phyloP scores from a whole-genome alignment of 768 basidiomycete species.

The Mycena latifolia region DNA sequence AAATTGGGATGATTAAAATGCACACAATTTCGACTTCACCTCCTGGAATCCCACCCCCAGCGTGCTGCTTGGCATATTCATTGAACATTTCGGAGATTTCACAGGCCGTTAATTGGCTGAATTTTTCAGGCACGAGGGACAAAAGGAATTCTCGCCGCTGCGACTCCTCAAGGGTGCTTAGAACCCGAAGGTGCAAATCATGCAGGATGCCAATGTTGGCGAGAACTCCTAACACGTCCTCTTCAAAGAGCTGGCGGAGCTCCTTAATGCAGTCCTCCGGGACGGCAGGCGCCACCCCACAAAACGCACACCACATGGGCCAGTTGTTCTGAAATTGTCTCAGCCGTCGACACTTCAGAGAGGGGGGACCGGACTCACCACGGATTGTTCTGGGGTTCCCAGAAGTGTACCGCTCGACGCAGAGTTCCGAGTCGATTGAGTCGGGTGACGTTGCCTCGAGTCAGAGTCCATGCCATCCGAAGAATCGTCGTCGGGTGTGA shows the following conservation, averaged over 20 bases:
- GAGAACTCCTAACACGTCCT: not conserved
- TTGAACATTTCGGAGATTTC: not conserved
- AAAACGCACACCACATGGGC: slow-evolving; percentile 19
- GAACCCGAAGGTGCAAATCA: slow-evolving; percentile 21
- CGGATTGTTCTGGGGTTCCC: not conserved
- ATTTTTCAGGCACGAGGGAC: not conserved
- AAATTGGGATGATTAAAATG: not conserved
- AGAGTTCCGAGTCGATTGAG: not conserved
- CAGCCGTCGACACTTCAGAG: not conserved
- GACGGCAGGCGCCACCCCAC: not conserved
- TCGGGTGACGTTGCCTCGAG: not conserved
- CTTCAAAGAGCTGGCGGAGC: slow-evolving; percentile 9
- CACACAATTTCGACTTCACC: not conserved
- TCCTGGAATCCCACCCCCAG: not conserved
- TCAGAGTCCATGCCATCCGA: not conserved
- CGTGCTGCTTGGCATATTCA: not conserved
- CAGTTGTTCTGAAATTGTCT: not conserved
- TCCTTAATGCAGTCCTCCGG: slow-evolving; percentile 2
- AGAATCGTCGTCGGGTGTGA: not conserved
- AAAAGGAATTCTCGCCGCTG: not conserved
- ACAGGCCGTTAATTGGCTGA: not conserved
- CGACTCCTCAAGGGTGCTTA: not conserved
- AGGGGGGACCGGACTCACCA: not conserved
- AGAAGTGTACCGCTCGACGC: too few relatives aligned
- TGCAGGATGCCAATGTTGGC: slow-evolving; percentile 15